Evolutionary conservation across 306 rosid genomes (phyloP).

Genomic region (Betula pendula): DNA sequence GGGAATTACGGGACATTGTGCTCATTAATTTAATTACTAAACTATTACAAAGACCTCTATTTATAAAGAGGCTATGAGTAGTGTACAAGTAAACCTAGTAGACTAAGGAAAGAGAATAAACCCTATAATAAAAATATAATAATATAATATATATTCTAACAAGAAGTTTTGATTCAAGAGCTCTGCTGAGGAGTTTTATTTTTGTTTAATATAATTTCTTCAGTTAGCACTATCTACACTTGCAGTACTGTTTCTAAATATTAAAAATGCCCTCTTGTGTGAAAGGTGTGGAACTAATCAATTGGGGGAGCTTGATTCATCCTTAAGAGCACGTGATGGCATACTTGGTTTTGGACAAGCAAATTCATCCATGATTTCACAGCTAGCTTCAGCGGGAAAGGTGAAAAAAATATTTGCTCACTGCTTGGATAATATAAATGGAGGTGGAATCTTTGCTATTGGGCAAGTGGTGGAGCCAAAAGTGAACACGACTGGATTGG

Average conservation of each 20-base stretch:
- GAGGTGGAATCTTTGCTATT: conserved; percentile 91
- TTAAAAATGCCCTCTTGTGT: conserved; percentile 25
- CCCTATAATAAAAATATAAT: too few relatives aligned
- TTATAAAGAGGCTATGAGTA: too few relatives aligned
- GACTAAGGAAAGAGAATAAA: too few relatives aligned
- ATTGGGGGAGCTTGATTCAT: conserved; percentile 54
- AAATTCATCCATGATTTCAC: conserved; percentile 82
- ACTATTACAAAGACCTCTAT: too few relatives aligned
- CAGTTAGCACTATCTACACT: neutral
- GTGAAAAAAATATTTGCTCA: conserved; percentile 81
- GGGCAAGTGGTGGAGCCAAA: conserved; percentile 83
- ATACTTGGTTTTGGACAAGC: conserved; percentile 95
- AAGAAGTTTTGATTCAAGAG: neutral
- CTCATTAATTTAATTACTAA: too few relatives aligned
- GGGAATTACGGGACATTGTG: too few relatives aligned
- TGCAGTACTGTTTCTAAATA: conserved; percentile 2
- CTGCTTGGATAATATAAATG: conserved; percentile 73
- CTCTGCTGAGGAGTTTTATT: neutral
- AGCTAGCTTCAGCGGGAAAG: conserved; percentile 78
- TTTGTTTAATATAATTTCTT: neutral
- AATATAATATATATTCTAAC: too few relatives aligned
- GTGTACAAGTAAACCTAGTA: too few relatives aligned
- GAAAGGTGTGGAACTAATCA: conserved; percentile 75
- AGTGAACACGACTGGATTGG: conserved; percentile 55
- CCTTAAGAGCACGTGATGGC: conserved; percentile 67